Base-by-base conservation (phyloP, 768 basidiomycete species). In the Vararia minispora region DNA sequence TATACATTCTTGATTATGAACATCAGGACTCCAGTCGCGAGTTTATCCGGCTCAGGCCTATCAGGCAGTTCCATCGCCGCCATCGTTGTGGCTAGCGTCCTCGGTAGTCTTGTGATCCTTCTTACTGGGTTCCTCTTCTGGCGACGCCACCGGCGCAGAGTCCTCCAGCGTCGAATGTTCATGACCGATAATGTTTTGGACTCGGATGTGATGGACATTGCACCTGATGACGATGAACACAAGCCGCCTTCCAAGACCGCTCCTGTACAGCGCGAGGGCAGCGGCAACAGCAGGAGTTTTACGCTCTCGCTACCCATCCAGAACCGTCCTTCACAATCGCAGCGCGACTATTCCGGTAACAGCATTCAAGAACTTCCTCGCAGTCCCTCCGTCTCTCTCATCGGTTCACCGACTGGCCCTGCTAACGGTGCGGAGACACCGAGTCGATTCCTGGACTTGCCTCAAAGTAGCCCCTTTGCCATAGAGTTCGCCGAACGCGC, bases 1-100 rank as follows among this genome's bases (percentile, higher is more conserved):
- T n/a, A n/a, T n/a, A n/a, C n/a, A n/a, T n/a, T n/a, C n/a, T n/a
- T n/a, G n/a, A n/a, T n/a, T n/a, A n/a, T n/a, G n/a, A n/a, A n/a
- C n/a, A n/a, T n/a, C n/a, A n/a, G n/a, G n/a, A n/a, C n/a, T n/a
- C n/a, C n/a, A n/a, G n/a, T n/a, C n/a, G n/a, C n/a, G n/a, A n/a
- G n/a, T n/a, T n/a, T n/a, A n/a, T n/a, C n/a, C n/a, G n/a, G 64
- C 1, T 57, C 65, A 14, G 44, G 40, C 24, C 28, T 52, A 4
- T 42, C 70, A 2, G 59, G 59, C 43, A 79, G 81, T 29, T 75
- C 79, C 2, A 73, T 82, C 38, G 80, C 79, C 14, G 82, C 79
- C 0, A 60, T 81, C 22, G 68, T 66, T 8, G 62, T 85, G 2
- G 78, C 72, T 3, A 65, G 67, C 16, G 53, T 74, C 14, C 58